These are phyloP conservation scores for Blastomyces silverae DNA, from an alignment of 2,329 filamentous ascomycete species.

Conservation along the genomic window DNA sequence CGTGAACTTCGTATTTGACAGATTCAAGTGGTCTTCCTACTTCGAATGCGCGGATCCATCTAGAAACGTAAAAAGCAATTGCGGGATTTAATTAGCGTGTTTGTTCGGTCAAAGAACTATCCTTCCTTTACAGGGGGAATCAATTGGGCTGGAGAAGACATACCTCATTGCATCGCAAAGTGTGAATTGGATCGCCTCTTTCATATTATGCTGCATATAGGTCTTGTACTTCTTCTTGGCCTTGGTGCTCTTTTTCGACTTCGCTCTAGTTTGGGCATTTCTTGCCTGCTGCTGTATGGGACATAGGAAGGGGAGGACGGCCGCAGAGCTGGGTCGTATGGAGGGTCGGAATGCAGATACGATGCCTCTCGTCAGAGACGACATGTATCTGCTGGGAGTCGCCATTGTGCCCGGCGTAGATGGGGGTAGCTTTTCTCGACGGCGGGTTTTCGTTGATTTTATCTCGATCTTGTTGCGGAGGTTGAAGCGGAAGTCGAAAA, in stretches of 20 bases:
- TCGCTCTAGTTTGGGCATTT: constrained; percentile 14
- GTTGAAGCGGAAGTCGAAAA: neutral
- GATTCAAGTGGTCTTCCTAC: constrained; percentile 68
- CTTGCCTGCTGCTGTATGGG: constrained; percentile 21
- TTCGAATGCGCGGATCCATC: constrained; percentile 86
- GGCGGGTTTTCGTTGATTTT: neutral
- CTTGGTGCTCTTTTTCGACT: constrained; percentile 14
- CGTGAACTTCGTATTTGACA: constrained; percentile 80
- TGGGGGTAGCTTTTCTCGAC: neutral
- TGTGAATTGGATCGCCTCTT: constrained; percentile 64
- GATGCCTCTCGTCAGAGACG: constrained; percentile 19
- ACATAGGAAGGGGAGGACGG: constrained; percentile 20
- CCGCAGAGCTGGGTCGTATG: constrained; percentile 16
- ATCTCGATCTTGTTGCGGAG: neutral
- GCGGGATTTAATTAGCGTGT: neutral
- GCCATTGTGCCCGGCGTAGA: constrained; percentile 17
- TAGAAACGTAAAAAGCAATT: constrained; percentile 34
- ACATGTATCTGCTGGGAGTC: constrained; percentile 19
- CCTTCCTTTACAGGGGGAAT: neutral
- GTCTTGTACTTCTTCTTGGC: constrained; percentile 52
- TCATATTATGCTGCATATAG: constrained; percentile 58
- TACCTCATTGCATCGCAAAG: constrained; percentile 88
- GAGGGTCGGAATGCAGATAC: constrained; percentile 17
- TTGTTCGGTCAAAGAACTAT: neutral
- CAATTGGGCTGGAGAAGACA: constrained; percentile 13